Evolutionary conservation across 352 stramenopile species (phyloP).

Genomic region (Pythium brachiatum): DNA sequence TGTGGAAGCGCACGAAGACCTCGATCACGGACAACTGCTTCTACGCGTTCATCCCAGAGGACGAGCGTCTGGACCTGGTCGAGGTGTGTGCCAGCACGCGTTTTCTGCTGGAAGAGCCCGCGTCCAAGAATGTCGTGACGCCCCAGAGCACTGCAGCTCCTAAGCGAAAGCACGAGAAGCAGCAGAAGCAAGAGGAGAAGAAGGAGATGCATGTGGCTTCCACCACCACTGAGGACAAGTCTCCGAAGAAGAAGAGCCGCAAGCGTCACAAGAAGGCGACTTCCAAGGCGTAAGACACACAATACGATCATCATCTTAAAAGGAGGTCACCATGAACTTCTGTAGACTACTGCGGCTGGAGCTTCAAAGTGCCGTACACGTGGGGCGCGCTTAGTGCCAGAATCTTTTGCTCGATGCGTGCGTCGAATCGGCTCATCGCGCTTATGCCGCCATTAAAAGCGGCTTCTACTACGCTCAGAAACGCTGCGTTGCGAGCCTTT

Average conservation of each 20-base stretch:
- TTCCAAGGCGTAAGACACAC: not conserved
- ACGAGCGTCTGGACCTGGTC: constrained; percentile 73
- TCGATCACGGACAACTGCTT: constrained; percentile 82
- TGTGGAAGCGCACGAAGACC: constrained; percentile 93
- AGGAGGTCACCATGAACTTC: no score
- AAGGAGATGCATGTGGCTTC: no score
- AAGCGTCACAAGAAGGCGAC: constrained; percentile 18
- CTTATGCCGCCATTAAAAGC: not conserved
- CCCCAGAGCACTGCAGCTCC: not conserved
- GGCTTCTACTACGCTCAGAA: not conserved
- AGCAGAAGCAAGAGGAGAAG: not conserved
- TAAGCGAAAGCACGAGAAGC: not conserved
- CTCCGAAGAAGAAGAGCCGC: constrained; percentile 17
- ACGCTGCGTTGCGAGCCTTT: not conserved
- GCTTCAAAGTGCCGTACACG: not conserved
- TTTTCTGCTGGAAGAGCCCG: constrained; percentile 44
- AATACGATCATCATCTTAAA: no score
- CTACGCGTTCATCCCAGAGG: constrained; percentile 74
- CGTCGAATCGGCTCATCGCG: not conserved
- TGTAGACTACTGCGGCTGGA: not conserved
- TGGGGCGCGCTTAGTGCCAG: not conserved
- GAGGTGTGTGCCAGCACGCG: constrained; percentile 57
- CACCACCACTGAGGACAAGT: constrained; percentile 10
- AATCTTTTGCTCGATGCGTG: not conserved
- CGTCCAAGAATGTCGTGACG: not conserved